Percentiles rank a stretch among this genome's conserved stretches.
phyloP scores from a whole-genome alignment of 306 rosid species.

The Clitoria ternatea region DNA sequence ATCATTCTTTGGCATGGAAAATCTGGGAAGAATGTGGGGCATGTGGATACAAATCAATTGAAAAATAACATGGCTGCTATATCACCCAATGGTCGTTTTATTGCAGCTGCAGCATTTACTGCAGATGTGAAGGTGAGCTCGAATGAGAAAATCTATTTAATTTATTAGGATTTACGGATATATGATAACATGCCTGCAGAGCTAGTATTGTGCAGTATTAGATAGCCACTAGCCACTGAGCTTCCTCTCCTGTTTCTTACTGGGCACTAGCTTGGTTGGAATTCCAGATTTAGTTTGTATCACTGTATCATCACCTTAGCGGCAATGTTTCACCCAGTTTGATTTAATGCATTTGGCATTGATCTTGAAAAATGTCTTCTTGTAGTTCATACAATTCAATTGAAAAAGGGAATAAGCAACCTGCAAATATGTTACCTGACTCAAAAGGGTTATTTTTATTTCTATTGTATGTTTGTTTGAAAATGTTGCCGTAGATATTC shows the following conservation, averaged over 20 bases:
- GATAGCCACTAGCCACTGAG: background rate
- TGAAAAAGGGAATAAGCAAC: background rate
- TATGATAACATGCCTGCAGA: background rate
- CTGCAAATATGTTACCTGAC: background rate
- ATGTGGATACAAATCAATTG: constrained; percentile 92
- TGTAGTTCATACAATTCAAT: constrained; percentile 15
- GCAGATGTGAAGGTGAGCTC: constrained; percentile 86
- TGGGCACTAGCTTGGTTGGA: background rate
- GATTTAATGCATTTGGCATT: background rate
- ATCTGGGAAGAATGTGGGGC: constrained; percentile 81
- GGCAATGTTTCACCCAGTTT: background rate
- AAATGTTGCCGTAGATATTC: background rate
- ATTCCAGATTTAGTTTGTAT: constrained; percentile 6
- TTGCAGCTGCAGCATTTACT: constrained; percentile 99
- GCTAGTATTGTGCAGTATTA: background rate
- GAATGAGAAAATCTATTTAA: background rate
- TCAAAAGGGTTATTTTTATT: background rate
- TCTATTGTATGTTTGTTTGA: background rate
- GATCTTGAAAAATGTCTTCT: background rate
- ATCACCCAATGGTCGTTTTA: constrained; percentile 96
- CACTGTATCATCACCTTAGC: constrained; percentile 11
- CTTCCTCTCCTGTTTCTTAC: constrained; percentile 1
- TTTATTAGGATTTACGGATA: background rate
- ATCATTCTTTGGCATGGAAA: constrained; percentile 94
- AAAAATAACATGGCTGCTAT: constrained; percentile 90